Conservation (phyloP, 108 stramenopile species). For the Heterococcus sp. region DNA sequence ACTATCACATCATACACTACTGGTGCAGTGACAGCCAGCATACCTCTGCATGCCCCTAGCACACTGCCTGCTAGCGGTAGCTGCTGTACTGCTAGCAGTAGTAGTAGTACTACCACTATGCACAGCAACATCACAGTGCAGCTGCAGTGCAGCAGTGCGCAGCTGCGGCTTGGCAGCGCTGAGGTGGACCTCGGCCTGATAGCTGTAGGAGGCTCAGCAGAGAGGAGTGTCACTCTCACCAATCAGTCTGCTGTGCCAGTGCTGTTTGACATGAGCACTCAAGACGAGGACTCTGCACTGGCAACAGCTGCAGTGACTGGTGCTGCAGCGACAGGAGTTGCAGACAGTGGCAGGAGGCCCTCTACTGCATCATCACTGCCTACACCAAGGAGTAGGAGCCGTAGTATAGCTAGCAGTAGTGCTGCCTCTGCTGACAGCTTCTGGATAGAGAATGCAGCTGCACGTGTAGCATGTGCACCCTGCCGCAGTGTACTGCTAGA, state of each 20-base stretch:
- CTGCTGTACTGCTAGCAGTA: too few species aligned
- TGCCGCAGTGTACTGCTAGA: conserved; percentile 8
- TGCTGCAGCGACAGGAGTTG: neutral
- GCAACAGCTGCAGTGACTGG: neutral
- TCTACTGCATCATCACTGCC: neutral
- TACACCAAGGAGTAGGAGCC: neutral
- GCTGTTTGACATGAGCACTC: neutral
- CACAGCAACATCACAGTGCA: too few species aligned
- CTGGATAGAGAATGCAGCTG: neutral
- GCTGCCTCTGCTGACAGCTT: conserved; percentile 1
- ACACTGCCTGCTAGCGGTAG: neutral
- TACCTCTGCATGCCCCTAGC: neutral
- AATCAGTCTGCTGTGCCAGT: conserved; percentile 13
- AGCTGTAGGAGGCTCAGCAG: conserved; percentile 8
- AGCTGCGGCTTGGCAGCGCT: neutral
- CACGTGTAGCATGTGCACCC: conserved; percentile 7
- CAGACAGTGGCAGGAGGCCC: neutral
- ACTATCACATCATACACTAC: neutral
- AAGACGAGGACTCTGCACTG: neutral
- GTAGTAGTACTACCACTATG: too few species aligned
- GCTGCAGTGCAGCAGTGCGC: neutral
- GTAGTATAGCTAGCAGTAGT: neutral
- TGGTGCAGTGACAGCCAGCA: neutral
- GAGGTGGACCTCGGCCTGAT: conserved; percentile 36
- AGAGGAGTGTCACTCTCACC: neutral